These are phyloP conservation scores for Hagleromyces aurorensis DNA, from an alignment of 805 yeast genomes.

Conservation along the genomic window DNA sequence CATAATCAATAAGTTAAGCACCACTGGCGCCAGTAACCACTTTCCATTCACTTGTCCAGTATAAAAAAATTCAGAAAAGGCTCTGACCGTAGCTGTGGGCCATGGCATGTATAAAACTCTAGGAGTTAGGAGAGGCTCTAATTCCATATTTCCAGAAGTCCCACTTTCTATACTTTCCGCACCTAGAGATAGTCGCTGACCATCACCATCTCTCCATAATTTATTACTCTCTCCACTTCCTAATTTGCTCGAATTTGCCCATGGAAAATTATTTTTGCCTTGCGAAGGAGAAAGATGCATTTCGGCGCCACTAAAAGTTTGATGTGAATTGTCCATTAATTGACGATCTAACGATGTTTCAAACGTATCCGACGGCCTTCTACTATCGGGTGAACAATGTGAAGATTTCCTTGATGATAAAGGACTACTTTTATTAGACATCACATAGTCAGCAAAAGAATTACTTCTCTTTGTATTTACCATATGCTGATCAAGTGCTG, in stretches of 20 bases:
- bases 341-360: slow-evolving; percentile 19
- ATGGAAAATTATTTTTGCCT: slow-evolving; percentile 6
- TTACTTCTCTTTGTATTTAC: slow-evolving; percentile 6
- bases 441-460: slow-evolving; percentile 11
- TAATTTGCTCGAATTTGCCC: slow-evolving; percentile 3
- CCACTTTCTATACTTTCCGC: slow-evolving; percentile 13
- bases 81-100: slow-evolving; percentile 50
- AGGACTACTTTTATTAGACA: slow-evolving; percentile 20
- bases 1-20: slow-evolving; percentile 53
- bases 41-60: slow-evolving; percentile 74
- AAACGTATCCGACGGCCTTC: slow-evolving; percentile 10
- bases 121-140: slow-evolving; percentile 62
- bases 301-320: slow-evolving; percentile 2
- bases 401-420: slow-evolving; percentile 26
- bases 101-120: slow-evolving; percentile 64
- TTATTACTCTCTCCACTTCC: no score
- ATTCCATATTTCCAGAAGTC: slow-evolving; percentile 14
- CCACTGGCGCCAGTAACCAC: slow-evolving; percentile 65
- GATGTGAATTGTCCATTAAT: slow-evolving; percentile 12
- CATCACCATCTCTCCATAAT: slow-evolving; percentile 8
- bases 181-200: slow-evolving; percentile 11
- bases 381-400: slow-evolving; percentile 12
- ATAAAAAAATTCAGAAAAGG: slow-evolving; percentile 63
- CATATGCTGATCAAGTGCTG: no score
- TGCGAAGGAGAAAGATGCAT: slow-evolving; percentile 3